These are phyloP conservation scores for Globisporangium cystogenes DNA, from an alignment of 352 stramenopile species.

Conservation along the genomic window DNA sequence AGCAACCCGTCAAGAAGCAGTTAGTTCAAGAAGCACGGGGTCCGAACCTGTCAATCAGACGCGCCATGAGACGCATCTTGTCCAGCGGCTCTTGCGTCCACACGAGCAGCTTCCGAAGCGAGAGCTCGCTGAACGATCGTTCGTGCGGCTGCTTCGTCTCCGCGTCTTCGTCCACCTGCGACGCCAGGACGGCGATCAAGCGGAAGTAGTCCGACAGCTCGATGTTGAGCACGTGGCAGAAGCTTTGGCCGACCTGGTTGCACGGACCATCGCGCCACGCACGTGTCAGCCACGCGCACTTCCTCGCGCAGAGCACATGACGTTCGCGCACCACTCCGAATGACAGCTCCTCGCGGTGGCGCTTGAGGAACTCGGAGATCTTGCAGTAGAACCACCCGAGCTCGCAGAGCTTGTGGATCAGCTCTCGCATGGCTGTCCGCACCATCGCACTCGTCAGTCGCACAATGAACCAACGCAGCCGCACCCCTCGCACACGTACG, in stretches of 20 bases:
- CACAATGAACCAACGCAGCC: no score
- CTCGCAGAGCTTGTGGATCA: slow-evolving; percentile 82
- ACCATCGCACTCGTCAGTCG: no score
- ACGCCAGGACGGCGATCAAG: slow-evolving; percentile 88
- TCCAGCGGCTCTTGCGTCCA: slow-evolving; percentile 89
- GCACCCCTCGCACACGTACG: no score
- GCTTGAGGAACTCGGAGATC: slow-evolving; percentile 73
- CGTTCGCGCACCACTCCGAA: slow-evolving; percentile 63
- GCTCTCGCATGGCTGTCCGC: slow-evolving; percentile 69
- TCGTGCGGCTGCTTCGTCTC: slow-evolving; percentile 45
- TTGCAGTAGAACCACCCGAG: slow-evolving; percentile 90
- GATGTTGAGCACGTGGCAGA: slow-evolving; percentile 87
- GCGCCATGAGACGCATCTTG: slow-evolving; percentile 86
- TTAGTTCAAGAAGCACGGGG: neutral
- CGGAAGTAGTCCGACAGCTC: slow-evolving; percentile 92
- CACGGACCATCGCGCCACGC: neutral
- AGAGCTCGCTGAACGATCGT: slow-evolving; percentile 54
- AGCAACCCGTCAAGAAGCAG: no score
- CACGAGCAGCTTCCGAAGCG: slow-evolving; percentile 84
- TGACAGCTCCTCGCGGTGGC: slow-evolving; percentile 64
- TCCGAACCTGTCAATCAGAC: slow-evolving; percentile 72
- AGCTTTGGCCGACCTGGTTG: slow-evolving; percentile 77
- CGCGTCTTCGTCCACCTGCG: slow-evolving; percentile 85
- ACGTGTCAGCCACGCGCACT: neutral
- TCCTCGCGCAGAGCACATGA: neutral